These are phyloP conservation scores for Scenedesmus sp. DNA, from an alignment of 163 green algal species.

Conservation along the genomic window DNA sequence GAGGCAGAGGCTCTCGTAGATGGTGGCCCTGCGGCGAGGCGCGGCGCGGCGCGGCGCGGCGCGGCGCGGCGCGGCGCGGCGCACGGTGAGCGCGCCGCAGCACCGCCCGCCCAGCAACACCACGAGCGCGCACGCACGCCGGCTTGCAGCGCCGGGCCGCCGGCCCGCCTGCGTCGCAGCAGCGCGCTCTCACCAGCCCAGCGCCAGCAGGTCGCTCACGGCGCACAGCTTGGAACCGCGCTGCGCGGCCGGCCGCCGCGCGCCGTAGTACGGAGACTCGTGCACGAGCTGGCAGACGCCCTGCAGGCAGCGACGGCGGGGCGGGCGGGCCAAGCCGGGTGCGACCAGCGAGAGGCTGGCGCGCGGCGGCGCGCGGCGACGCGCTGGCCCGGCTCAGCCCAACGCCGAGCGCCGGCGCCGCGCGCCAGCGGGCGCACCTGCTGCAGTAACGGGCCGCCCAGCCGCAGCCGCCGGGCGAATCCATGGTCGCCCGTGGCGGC, in stretches of 20 bases:
- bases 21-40: conserved; percentile 64
- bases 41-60: too few relatives aligned
- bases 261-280: conserved; percentile 88
- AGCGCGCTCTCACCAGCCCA: conserved; percentile 74
- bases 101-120: too few relatives aligned
- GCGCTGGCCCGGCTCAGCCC: too few relatives aligned
- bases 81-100: too few relatives aligned
- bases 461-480: conserved; percentile 67
- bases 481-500: conserved; percentile 88
- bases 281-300: conserved; percentile 78
- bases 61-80: too few relatives aligned
- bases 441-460: conserved; percentile 71
- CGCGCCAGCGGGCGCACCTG: conserved; percentile 67
- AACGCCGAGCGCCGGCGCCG: too few relatives aligned
- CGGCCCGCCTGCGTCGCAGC: too few relatives aligned
- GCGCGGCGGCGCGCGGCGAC: too few relatives aligned
- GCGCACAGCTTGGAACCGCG: conserved; percentile 74
- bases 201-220: conserved; percentile 86
- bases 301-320: conserved; percentile 45
- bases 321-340: background rate
- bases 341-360: too few relatives aligned
- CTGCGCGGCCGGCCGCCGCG: conserved; percentile 71
- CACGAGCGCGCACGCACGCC: background rate
- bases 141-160: too few relatives aligned
- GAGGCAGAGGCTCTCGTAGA: conserved; percentile 81